phyloP scores from a whole-genome alignment of 108 stramenopile species.

The Cyclostephanos tholiformis region DNA sequence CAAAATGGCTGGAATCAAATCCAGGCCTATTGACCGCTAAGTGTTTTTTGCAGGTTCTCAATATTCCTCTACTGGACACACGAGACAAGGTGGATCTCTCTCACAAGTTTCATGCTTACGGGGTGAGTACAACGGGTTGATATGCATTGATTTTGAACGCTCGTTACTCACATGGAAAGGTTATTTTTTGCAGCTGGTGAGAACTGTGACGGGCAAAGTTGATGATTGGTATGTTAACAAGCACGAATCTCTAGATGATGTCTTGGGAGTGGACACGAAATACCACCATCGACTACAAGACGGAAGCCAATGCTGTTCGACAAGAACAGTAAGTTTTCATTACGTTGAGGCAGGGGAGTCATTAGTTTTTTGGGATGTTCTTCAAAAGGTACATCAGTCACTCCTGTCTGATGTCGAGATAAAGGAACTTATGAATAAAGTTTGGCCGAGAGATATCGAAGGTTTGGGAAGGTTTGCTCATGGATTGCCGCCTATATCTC shows the following conservation, averaged over 20 bases:
- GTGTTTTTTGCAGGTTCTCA: constrained; percentile 64
- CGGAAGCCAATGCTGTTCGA: constrained; percentile 72
- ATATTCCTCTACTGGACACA: constrained; percentile 68
- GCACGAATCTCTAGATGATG: constrained; percentile 61
- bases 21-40: constrained; percentile 74
- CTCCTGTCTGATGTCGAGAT: constrained; percentile 70
- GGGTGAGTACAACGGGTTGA: constrained; percentile 56
- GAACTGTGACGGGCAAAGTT: constrained; percentile 70
- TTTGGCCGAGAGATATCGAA: constrained; percentile 69
- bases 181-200: constrained; percentile 68
- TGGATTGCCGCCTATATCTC: constrained; percentile 58
- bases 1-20: constrained; percentile 81
- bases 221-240: constrained; percentile 87
- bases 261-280: constrained; percentile 47
- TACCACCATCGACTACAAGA: constrained; percentile 52
- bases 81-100: constrained; percentile 52
- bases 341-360: constrained; percentile 85
- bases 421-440: constrained; percentile 53
- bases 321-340: constrained; percentile 82
- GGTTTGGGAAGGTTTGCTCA: constrained; percentile 72
- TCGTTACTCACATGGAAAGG: constrained; percentile 20
- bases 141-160: not conserved
- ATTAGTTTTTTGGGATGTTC: constrained; percentile 64
- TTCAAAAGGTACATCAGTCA: constrained; percentile 58
- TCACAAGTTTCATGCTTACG: constrained; percentile 83